These are phyloP conservation scores for Marasmius oreades DNA, from an alignment of 1,284 basidiomycete species.

Conservation along the genomic window DNA sequence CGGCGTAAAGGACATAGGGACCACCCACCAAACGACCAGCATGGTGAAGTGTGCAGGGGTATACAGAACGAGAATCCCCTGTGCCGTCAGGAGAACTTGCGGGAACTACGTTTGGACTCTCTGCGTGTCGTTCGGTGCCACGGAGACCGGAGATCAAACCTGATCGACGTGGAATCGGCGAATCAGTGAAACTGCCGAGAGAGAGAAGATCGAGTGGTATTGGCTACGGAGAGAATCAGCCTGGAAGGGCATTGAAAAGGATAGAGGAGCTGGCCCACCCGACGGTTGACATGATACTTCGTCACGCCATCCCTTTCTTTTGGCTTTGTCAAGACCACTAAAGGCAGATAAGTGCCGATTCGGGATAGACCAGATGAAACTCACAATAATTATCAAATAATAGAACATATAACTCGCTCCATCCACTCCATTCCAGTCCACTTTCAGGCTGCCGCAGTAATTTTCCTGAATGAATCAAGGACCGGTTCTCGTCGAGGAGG, in stretches of 20 bases:
- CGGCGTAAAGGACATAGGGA: conserved; percentile 80
- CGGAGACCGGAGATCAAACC: conserved; percentile 57
- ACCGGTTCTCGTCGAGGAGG: conserved; percentile 76
- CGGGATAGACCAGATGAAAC: conserved; percentile 24
- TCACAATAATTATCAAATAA: conserved; percentile 91
- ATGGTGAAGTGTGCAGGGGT: conserved; percentile 82
- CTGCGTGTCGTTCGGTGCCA: conserved; percentile 31
- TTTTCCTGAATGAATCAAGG: conserved; percentile 79
- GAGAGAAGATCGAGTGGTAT: conserved; percentile 85
- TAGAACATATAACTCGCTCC: conserved; percentile 83
- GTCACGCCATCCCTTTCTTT: conserved; percentile 70
- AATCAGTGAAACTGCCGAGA: conserved; percentile 76
- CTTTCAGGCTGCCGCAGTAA: conserved; percentile 82
- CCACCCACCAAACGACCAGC: conserved; percentile 82
- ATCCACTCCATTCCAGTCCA: conserved; percentile 74
- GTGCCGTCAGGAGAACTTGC: conserved; percentile 33
- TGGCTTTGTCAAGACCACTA: conserved; percentile 86
- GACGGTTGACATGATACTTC: conserved; percentile 76
- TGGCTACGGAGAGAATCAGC: conserved; percentile 46
- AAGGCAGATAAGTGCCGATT: conserved; percentile 10
- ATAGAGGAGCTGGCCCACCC: conserved; percentile 39
- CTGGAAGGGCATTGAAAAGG: neutral
- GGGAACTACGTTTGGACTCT: conserved; percentile 16
- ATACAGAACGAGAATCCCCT: conserved; percentile 67
- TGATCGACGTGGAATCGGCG: conserved; percentile 59